Percentiles rank a stretch among this genome's conserved stretches.
These are phyloP conservation scores for Sistotremastrum suecicum DNA, from an alignment of 768 basidiomycete species.

Conservation along the genomic window DNA sequence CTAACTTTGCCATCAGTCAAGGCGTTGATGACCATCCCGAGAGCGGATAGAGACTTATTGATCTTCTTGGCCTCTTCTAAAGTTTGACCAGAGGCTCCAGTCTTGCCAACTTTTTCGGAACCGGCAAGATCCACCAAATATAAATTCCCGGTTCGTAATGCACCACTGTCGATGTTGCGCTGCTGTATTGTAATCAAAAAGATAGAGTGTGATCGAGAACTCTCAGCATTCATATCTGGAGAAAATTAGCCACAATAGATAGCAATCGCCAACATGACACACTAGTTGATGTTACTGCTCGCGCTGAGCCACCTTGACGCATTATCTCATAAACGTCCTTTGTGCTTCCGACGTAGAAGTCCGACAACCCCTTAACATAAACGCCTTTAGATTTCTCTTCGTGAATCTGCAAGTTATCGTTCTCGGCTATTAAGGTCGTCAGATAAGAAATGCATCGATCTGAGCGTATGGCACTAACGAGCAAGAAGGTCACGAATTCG, in stretches of 20 bases:
- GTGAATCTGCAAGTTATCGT: constrained; percentile 96
- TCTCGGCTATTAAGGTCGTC: constrained; percentile 48
- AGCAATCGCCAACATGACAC: constrained; percentile 16
- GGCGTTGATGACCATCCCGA: constrained; percentile 99
- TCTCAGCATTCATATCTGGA: constrained; percentile 98
- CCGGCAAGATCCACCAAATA: constrained; percentile 98
- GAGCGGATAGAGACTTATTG: constrained; percentile 93
- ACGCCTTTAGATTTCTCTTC: constrained; percentile 97
- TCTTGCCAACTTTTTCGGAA: constrained; percentile 98
- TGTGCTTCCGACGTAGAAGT: constrained; percentile 95
- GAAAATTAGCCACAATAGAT: not conserved
- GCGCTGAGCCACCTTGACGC: constrained; percentile 84
- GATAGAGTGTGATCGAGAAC: constrained; percentile 97
- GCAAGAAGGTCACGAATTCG: constrained; percentile 88
- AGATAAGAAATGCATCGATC: not conserved
- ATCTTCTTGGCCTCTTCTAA: constrained; percentile 99
- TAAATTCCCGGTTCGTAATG: constrained; percentile 90
- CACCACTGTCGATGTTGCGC: constrained; percentile 89
- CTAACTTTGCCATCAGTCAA: constrained; percentile 86
- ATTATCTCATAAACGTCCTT: constrained; percentile 97
- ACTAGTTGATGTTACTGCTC: constrained; percentile 94
- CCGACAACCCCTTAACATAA: constrained; percentile 93
- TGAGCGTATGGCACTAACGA: constrained; percentile 42
- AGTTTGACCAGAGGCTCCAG: constrained; percentile 96
- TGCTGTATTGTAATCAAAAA: constrained; percentile 97